Evolutionary conservation across 768 basidiomycete species (phyloP), one percentile per base, ranked within the genome.

Genomic region (Suillus americanus): DNA sequence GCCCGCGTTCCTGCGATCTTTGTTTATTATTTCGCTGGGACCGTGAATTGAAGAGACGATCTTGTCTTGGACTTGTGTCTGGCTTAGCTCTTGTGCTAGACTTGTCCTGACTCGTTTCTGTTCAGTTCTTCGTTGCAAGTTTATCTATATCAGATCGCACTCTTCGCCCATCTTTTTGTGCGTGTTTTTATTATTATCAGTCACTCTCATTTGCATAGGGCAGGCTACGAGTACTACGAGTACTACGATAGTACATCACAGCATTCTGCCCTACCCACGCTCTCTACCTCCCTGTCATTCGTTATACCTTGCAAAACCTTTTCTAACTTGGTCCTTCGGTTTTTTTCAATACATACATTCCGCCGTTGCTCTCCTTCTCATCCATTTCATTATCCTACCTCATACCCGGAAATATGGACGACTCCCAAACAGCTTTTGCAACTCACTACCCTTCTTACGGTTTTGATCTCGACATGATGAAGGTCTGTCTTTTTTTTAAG

Each of bases 381-480:
- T 80, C 79, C 74, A 77, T 79, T 79, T 77, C 68, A 66, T 68
- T 69, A 66, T 70, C 73, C 69, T 65, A 63, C 61, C 40, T 23
- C 66, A 37, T 46, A 61, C 23, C 65, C 76, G 62, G 75, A 69
- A 66, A 78, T 69, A 89, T 91, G 91, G 89, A 90, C 81, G 89
- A 92, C 83, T 72, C 85, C 62, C 89, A 91, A 78, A 81, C 89
- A 75, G 83, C 83, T 59, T 91, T 90, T 75, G 85, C 86, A 66
- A 77, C 80, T 56, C 89, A 88, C 72, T 92, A 92, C 76, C 83
- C 85, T 67, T 75, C 83, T 67, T 92, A 90, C 84, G 80, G 78
- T 64, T 90, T 93, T 80, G 91, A 93, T 74, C 81, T 93, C 85
- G 91, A 94, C 79, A 93, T 94, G 91, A 93, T 92, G 91, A 94